Evolutionary conservation across 1,284 basidiomycete genomes (phyloP).

Genomic region (Trichosporon coremiiforme): DNA sequence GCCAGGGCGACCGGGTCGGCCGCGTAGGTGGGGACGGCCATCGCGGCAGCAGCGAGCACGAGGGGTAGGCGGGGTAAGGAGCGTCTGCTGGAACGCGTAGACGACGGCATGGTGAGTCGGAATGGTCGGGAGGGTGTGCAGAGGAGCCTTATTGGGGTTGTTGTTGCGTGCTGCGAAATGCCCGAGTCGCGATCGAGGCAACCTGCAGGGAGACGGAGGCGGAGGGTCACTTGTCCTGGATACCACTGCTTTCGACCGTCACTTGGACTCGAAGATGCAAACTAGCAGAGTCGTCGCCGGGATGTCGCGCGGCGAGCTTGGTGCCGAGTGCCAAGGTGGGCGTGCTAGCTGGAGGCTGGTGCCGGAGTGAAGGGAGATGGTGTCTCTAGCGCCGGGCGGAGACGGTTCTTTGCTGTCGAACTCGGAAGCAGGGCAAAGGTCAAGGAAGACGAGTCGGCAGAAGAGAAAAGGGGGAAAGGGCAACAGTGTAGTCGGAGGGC

Average conservation of each 20-base stretch:
- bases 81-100: neutral
- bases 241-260: neutral
- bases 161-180: neutral
- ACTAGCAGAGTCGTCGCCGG: neutral
- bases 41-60: neutral
- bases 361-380: too few relatives aligned
- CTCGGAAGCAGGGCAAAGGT: too few relatives aligned
- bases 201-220: neutral
- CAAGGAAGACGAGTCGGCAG: too few relatives aligned
- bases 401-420: too few relatives aligned
- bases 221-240: neutral
- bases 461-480: too few relatives aligned
- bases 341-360: too few relatives aligned
- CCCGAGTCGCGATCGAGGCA: neutral
- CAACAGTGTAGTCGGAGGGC: neutral
- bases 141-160: neutral
- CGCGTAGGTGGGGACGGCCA: neutral
- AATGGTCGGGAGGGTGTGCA: neutral
- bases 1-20: neutral
- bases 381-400: too few relatives aligned
- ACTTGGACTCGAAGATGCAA: neutral
- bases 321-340: neutral
- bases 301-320: neutral
- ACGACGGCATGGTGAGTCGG: neutral
- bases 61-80: neutral